Conservation (phyloP, 345 rosid genomes). For the Arabidopsis suecica region DNA sequence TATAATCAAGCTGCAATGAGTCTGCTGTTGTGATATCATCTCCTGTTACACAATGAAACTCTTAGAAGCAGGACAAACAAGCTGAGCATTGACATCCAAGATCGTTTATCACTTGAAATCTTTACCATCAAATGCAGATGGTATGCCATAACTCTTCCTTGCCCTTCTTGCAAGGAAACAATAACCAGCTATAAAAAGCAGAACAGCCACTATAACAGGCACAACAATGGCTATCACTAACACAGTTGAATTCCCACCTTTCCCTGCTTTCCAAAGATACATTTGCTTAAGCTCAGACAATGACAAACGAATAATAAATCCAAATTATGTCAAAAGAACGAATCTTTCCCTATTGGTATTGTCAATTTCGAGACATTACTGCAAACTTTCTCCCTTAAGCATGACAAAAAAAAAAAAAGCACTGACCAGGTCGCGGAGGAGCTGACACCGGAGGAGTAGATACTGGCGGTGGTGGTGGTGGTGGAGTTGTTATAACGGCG, state of each 20-base stretch:
- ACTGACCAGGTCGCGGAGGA: slow-evolving; percentile 32
- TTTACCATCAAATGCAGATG: slow-evolving; percentile 49
- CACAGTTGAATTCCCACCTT: slow-evolving; percentile 28
- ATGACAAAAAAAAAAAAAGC: slow-evolving; percentile 20
- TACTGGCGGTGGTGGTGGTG: slow-evolving; percentile 8
- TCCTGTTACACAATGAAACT: slow-evolving; percentile 35
- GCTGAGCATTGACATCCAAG: neutral
- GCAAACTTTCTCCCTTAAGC: too few relatives aligned
- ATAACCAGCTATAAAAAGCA: slow-evolving; percentile 46
- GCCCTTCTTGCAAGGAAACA: slow-evolving; percentile 46
- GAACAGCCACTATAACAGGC: slow-evolving; percentile 28
- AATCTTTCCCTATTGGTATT: neutral
- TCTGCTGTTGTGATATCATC: slow-evolving; percentile 48
- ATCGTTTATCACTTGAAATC: neutral
- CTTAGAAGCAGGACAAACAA: neutral
- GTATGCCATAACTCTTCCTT: slow-evolving; percentile 27
- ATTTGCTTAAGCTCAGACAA: neutral
- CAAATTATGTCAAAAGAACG: neutral
- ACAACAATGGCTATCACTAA: slow-evolving; percentile 50
- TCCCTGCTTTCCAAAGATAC: slow-evolving; percentile 42
- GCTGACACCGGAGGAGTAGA: slow-evolving; percentile 27
- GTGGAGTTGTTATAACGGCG: neutral
- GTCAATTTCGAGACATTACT: neutral
- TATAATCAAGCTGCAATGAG: slow-evolving; percentile 55
- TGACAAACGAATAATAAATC: neutral